Evolutionary conservation across 768 basidiomycete species (phyloP).

Genomic region (Pleurotus pulmonarius): DNA sequence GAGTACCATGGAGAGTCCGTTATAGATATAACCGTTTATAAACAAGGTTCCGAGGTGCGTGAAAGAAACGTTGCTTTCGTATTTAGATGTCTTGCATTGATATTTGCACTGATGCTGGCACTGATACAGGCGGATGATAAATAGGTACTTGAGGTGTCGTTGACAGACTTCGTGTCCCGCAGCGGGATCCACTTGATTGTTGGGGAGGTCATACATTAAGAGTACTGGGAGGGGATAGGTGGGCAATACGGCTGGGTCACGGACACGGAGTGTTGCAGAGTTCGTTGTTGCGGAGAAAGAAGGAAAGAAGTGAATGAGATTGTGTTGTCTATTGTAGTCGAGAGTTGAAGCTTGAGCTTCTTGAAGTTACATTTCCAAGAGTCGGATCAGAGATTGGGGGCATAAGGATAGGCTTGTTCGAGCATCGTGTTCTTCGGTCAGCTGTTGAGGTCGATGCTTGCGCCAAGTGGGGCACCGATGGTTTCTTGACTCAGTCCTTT

Average conservation of each 20-base stretch:
- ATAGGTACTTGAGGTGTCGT: background rate
- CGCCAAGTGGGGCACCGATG: constrained; percentile 11
- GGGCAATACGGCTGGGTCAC: background rate
- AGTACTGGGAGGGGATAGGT: background rate
- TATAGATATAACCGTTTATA: background rate
- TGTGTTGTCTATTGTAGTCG: background rate
- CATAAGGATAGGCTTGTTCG: constrained; percentile 1
- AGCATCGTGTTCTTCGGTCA: constrained; percentile 8
- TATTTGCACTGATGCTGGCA: background rate
- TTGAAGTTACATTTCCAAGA: background rate
- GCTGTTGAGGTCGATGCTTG: constrained; percentile 20
- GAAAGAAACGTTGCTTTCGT: constrained; percentile 5
- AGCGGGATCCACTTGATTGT: background rate
- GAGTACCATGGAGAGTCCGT: background rate
- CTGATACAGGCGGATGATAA: background rate
- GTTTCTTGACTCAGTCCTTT: constrained; percentile 16
- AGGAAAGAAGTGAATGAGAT: background rate
- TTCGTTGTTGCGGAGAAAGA: background rate
- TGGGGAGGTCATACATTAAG: background rate
- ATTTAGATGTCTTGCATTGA: background rate
- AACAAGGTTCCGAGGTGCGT: constrained; percentile 3
- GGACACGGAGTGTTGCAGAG: background rate
- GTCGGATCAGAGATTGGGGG: background rate
- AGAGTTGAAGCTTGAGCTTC: background rate
- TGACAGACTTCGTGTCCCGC: background rate